Evolutionary conservation across 2,329 filamentous ascomycete genomes (phyloP).

Genomic region (Clathrospora elynae): DNA sequence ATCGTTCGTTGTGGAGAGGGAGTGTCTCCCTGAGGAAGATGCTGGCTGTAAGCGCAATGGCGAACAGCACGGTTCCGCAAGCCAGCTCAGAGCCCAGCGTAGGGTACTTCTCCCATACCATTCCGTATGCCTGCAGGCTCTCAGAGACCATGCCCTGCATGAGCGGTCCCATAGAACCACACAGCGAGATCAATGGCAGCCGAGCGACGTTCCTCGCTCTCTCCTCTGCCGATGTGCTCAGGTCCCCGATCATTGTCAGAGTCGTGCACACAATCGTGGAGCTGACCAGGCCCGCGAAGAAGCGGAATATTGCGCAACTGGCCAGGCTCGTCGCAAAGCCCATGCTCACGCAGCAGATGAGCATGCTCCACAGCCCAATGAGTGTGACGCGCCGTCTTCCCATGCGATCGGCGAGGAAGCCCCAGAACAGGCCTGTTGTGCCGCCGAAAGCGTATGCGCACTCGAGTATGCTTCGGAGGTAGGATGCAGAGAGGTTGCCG

Average conservation of each 20-base stretch:
- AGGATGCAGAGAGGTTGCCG: conserved; percentile 52
- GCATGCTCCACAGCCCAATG: conserved; percentile 52
- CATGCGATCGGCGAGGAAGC: conserved; percentile 51
- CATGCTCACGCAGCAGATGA: conserved; percentile 54
- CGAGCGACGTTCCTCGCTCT: conserved; percentile 51
- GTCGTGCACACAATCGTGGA: conserved; percentile 53
- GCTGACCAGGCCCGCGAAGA: conserved; percentile 52
- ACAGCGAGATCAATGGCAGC: conserved; percentile 53
- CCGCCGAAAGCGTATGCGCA: conserved; percentile 56
- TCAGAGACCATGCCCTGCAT: conserved; percentile 51
- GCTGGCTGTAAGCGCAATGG: conserved; percentile 49
- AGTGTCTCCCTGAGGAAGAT: conserved; percentile 51
- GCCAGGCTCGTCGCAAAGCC: conserved; percentile 53
- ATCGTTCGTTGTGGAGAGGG: conserved; percentile 31
- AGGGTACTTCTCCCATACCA: conserved; percentile 52
- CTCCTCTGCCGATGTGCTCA: conserved; percentile 45
- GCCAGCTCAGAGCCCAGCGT: conserved; percentile 53
- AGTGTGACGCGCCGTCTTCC: conserved; percentile 54
- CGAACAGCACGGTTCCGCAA: conserved; percentile 50
- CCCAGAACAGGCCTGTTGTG: conserved; percentile 53
- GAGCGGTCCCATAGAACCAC: conserved; percentile 54
- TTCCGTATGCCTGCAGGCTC: conserved; percentile 50
- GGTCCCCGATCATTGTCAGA: conserved; percentile 55
- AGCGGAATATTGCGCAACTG: conserved; percentile 52
- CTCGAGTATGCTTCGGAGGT: conserved; percentile 55